These are phyloP conservation scores for Diaporthe sp. DNA, from an alignment of 2,329 filamentous ascomycete species.

Conservation along the genomic window DNA sequence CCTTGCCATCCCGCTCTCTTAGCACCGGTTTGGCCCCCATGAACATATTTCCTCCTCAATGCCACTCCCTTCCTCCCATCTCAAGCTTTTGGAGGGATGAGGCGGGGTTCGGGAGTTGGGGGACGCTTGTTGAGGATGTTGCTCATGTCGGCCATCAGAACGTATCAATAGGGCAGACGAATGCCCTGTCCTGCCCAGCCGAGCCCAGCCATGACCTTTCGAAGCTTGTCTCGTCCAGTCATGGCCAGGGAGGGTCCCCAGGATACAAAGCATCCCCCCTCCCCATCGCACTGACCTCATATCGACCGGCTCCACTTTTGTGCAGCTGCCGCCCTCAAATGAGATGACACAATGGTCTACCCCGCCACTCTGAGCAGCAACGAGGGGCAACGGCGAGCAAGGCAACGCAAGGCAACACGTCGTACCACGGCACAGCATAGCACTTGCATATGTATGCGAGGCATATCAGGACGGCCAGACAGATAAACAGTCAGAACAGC, in stretches of 20 bases:
- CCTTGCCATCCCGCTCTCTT: slow-evolving; percentile 8
- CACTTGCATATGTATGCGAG: slow-evolving; percentile 27
- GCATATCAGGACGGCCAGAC: slow-evolving; percentile 16
- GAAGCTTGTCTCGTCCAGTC: slow-evolving; percentile 29
- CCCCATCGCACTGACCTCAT: slow-evolving; percentile 30
- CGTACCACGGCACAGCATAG: slow-evolving; percentile 13
- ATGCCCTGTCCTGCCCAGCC: background rate
- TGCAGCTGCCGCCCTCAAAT: slow-evolving; percentile 25
- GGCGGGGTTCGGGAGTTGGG: background rate
- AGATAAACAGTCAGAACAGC: background rate
- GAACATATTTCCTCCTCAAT: background rate
- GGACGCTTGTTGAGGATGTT: background rate
- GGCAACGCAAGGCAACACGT: background rate
- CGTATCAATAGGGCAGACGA: background rate
- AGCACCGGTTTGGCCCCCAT: slow-evolving; percentile 24
- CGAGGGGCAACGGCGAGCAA: background rate
- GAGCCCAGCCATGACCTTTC: slow-evolving; percentile 12
- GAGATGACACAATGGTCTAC: slow-evolving; percentile 22
- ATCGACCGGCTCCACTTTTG: slow-evolving; percentile 26
- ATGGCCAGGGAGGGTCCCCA: background rate
- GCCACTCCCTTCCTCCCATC: background rate
- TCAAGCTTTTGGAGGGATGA: background rate
- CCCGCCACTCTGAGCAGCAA: slow-evolving; percentile 15
- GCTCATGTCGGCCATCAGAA: background rate
- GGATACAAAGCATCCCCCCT: background rate